Base-by-base conservation (phyloP, 2,329 filamentous ascomycete genomes). In the Tolypocladium sp. region DNA sequence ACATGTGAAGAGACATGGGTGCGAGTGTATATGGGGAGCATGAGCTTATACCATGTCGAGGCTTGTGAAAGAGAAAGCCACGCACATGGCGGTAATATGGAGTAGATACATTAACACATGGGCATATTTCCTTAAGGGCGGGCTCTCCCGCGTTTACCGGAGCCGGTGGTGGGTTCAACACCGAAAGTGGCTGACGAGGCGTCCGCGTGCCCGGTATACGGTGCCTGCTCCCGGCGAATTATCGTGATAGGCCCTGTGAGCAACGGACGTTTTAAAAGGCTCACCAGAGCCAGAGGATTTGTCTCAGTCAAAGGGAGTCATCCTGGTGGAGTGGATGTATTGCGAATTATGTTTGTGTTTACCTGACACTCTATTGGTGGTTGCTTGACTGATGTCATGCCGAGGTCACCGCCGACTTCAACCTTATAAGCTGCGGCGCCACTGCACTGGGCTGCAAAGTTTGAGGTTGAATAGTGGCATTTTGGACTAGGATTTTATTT, bases 331-430 rank as follows among this genome's bases (percentile, higher is more conserved):
- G 27, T 13, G 17, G 4, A 13, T 27, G 30, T 20, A 33, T 51
- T 46, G 13, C 22, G 25, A 49, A 17, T 17, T 15, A 7, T 7
- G 12, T n/a, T n/a, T 7, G 44, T 22, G 12, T 4, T 12, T 13
- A 38, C 22, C 2, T 2, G 27, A n/a, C 27, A 27, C 17, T 33
- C 7, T 33, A 57, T 38, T 44, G 41, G 41, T 33, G 35, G 40
- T 33, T 17, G 15, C 37, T 25, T 44, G 54, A 52, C 58, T 59
- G 60, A 61, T 58, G 60, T 61, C 60, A 61, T 59, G 51, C 55
- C 60, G 60, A 57, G 46, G 54, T 58, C 55, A 51, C 56, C n/a
- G 33, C 44, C 35, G n/a, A n/a, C 35, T 20, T 27, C 37, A 27
- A 15, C 25, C 20, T 40, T 38, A 55, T 35, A 52, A 44, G 25